Evolutionary conservation across 805 yeast genomes (phyloP), one percentile per base, ranked within the genome.

Genomic region (Nakazawaea ernobii): DNA sequence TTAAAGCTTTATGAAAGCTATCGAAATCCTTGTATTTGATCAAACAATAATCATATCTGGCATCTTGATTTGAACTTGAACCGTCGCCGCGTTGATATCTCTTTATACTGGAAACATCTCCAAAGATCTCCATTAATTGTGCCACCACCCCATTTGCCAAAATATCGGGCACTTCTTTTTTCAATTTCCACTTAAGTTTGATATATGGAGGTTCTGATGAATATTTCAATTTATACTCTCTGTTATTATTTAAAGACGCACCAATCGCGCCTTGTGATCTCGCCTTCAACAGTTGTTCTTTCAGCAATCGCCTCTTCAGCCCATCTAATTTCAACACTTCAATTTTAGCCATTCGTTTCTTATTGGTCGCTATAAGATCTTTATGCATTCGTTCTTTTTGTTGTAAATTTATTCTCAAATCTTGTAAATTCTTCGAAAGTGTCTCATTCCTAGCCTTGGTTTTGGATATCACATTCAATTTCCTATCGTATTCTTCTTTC

Each of bases 41-140:
- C 0, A 57, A 42, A 0, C 75, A 81, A 28, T 63, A 58, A 43
- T 65, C 68, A 51, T 74, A 74, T 41, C 66, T 53, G 30, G 53
- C 56, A 33, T 28, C 32, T 5, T 38, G 33, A 29, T 28, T 42
- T 49, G 5, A 20, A 44, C 49, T 53, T 29, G 43, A 24, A 35
- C 54, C 55, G 2, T 33, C n/a, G 24, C 24, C 24, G 3, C 5
- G 40, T 2, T 45, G 45, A 0, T 48, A 42, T n/a, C 55, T 24
- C 20, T 44, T 10, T 1, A 63, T 57, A 2, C 33, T 15, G 1
- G 28, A 35, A 1, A 76, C 56, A 0, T 62, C 52, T 1, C 82
- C 83, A 58, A 77, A 77, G 1, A 69, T 69, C 15, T 55, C 53
- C 79, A 77, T 73, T 27, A 77, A 59, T 40, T 63, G 58, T 20